A percentile compares a stretch with the other conserved stretches of the same genome.
Evolutionary conservation across 2,329 filamentous ascomycete genomes (phyloP).

Genomic region (Aureobasidium pullulans): DNA sequence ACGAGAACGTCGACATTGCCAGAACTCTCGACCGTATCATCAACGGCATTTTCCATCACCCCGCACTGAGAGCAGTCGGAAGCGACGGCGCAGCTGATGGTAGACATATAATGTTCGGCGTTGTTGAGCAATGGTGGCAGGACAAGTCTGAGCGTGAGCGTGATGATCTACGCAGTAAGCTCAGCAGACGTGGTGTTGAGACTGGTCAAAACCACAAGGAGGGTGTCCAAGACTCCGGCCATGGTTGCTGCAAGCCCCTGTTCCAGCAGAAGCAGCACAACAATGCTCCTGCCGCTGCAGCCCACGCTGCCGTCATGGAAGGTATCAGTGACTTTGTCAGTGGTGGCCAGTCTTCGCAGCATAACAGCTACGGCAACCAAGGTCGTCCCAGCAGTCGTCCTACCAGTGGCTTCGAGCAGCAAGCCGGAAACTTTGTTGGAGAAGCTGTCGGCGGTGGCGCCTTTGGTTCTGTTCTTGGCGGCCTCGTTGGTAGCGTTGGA

Average conservation of each 20-base stretch:
- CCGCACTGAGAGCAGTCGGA: slow-evolving; percentile 55
- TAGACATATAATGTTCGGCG: slow-evolving; percentile 68
- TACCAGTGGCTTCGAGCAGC: slow-evolving; percentile 18
- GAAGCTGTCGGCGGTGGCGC: slow-evolving; percentile 58
- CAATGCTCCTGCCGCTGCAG: slow-evolving; percentile 35
- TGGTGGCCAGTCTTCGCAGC: slow-evolving; percentile 7
- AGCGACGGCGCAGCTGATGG: slow-evolving; percentile 62
- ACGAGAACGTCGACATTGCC: slow-evolving; percentile 62
- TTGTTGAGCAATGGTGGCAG: slow-evolving; percentile 77
- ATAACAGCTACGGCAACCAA: slow-evolving; percentile 9
- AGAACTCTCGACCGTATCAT: slow-evolving; percentile 65
- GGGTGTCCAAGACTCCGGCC: slow-evolving; percentile 73
- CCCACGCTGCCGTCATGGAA: slow-evolving; percentile 29
- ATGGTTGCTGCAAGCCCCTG: slow-evolving; percentile 75
- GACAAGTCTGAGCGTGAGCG: slow-evolving; percentile 55
- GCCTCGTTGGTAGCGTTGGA: slow-evolving; percentile 52
- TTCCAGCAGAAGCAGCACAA: slow-evolving; percentile 61
- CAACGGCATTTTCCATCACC: slow-evolving; percentile 78
- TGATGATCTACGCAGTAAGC: slow-evolving; percentile 62
- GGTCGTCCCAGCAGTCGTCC: slow-evolving; percentile 35
- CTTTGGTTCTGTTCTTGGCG: slow-evolving; percentile 63
- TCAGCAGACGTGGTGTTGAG: slow-evolving; percentile 71
- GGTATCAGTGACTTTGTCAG: slow-evolving; percentile 24
- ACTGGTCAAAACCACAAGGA: slow-evolving; percentile 79
- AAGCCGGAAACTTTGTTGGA: slow-evolving; percentile 46